A percentile compares a stretch with the other conserved stretches of the same genome.
These are phyloP conservation scores for Ephemerocybe angulata DNA, from an alignment of 768 basidiomycete species.

Conservation along the genomic window DNA sequence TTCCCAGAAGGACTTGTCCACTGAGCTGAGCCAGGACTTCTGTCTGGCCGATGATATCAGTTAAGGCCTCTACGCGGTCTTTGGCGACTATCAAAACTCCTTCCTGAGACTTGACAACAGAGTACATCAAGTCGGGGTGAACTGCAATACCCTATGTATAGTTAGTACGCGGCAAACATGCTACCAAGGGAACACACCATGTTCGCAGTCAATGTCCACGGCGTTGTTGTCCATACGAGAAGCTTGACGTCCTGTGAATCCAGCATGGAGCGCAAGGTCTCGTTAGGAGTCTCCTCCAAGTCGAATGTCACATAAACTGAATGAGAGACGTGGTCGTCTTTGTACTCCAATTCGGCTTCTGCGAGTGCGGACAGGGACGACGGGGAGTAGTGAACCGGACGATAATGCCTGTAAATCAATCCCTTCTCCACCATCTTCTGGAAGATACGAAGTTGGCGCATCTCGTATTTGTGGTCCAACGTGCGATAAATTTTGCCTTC, in stretches of 20 bases:
- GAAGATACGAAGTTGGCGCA: constrained; percentile 83
- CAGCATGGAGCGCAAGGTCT: constrained; percentile 30
- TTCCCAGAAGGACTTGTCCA: constrained; percentile 55
- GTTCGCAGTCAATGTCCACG: constrained; percentile 95
- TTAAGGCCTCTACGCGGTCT: constrained; percentile 43
- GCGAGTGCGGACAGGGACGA: constrained; percentile 92
- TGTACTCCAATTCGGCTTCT: constrained; percentile 90
- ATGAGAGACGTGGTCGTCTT: constrained; percentile 82
- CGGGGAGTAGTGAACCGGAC: constrained; percentile 93
- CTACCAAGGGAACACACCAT: constrained; percentile 53
- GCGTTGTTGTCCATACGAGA: constrained; percentile 95
- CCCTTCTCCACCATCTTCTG: constrained; percentile 85
- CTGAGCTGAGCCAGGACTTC: constrained; percentile 34
- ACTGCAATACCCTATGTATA: constrained; percentile 81
- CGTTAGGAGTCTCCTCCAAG: constrained; percentile 35
- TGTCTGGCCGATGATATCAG: constrained; percentile 32
- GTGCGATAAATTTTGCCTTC: constrained; percentile 74
- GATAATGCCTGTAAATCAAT: constrained; percentile 79
- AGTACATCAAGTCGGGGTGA: constrained; percentile 67
- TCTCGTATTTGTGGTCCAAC: constrained; percentile 82
- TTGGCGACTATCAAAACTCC: constrained; percentile 45
- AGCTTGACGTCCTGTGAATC: constrained; percentile 41
- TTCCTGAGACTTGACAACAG: constrained; percentile 34
- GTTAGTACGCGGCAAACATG: background rate
- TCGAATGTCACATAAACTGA: constrained; percentile 84